A percentile compares a stretch with the other conserved stretches of the same genome.
Evolutionary conservation across 163 green algal genomes (phyloP).

Genomic region (Scenedesmus sp.): DNA sequence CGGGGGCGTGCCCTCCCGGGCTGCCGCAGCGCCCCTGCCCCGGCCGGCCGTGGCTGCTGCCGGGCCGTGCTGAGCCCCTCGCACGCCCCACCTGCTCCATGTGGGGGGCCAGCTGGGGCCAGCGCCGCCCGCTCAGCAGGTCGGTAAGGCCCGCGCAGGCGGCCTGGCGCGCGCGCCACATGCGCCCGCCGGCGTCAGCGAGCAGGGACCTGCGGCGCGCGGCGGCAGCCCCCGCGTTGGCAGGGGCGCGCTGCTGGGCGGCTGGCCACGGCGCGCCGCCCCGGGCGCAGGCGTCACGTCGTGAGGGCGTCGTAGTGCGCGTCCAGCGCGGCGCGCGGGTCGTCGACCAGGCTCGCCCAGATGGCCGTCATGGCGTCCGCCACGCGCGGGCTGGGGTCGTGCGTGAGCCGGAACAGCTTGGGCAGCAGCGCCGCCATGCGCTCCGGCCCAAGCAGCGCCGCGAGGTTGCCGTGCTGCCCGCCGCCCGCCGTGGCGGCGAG

Average conservation of each 20-base stretch:
- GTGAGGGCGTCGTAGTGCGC: conserved; percentile 77
- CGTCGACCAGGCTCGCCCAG: conserved; percentile 76
- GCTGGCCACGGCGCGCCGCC: too few species aligned
- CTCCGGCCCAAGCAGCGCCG: conserved; percentile 38
- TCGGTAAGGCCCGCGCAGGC: conserved; percentile 73
- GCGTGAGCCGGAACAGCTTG: conserved; percentile 73
- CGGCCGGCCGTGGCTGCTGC: neutral
- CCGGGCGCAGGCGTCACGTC: conserved; percentile 12
- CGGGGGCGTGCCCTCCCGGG: neutral
- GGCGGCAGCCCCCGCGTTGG: neutral
- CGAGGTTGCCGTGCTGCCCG: conserved; percentile 43
- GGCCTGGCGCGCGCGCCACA: conserved; percentile 90
- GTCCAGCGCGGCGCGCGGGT: conserved; percentile 65
- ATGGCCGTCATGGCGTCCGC: conserved; percentile 85
- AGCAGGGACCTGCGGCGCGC: conserved; percentile 16
- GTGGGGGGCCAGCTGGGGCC: conserved; percentile 69
- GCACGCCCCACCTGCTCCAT: conserved; percentile 51
- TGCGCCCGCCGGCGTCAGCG: conserved; percentile 69
- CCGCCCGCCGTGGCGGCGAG: conserved; percentile 48
- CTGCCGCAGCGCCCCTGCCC: neutral
- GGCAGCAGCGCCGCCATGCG: conserved; percentile 81
- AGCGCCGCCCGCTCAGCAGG: conserved; percentile 73
- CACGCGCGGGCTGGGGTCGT: conserved; percentile 58
- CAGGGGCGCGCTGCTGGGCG: neutral
- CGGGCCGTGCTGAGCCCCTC: too few species aligned